Conservation (phyloP, 2,329 filamentous ascomycete genomes). For the Xylariaceae sp. region DNA sequence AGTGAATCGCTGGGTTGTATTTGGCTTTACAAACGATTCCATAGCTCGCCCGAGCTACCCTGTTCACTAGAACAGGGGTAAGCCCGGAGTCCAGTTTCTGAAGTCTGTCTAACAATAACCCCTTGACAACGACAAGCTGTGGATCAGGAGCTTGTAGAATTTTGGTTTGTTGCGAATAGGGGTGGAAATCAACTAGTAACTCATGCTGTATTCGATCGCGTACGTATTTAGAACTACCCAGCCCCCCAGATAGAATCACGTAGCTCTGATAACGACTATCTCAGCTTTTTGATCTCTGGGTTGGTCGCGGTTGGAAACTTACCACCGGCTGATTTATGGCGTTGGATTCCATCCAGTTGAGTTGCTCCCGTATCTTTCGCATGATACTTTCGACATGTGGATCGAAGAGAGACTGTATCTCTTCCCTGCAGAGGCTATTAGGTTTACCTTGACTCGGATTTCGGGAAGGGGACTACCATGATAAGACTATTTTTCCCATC, state of each 20-base stretch:
- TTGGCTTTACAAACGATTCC: constrained; percentile 43
- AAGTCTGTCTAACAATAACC: constrained; percentile 54
- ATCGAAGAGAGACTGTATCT: constrained; percentile 49
- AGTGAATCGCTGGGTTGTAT: constrained; percentile 42
- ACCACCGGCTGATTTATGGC: constrained; percentile 41
- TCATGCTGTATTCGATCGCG: constrained; percentile 45
- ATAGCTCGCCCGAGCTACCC: constrained; percentile 48
- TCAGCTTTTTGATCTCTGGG: neutral
- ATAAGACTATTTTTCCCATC: constrained; percentile 44
- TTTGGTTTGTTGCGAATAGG: constrained; percentile 40
- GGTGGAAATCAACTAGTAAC: constrained; percentile 39
- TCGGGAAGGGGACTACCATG: constrained; percentile 35
- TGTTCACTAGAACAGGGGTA: constrained; percentile 45
- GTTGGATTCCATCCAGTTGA: constrained; percentile 42
- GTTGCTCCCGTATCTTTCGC: constrained; percentile 43
- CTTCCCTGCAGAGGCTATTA: constrained; percentile 37
- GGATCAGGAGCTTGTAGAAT: constrained; percentile 53
- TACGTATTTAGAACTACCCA: constrained; percentile 51
- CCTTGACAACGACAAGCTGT: constrained; percentile 58
- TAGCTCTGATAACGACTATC: constrained; percentile 36
- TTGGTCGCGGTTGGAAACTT: constrained; percentile 8
- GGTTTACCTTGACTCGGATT: neutral
- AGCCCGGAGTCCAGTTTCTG: constrained; percentile 47
- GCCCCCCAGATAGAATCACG: constrained; percentile 49
- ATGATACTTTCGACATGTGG: constrained; percentile 45